Conservation (phyloP, 2,329 filamentous ascomycete species). For the Phaeosphaeria sp. region DNA sequence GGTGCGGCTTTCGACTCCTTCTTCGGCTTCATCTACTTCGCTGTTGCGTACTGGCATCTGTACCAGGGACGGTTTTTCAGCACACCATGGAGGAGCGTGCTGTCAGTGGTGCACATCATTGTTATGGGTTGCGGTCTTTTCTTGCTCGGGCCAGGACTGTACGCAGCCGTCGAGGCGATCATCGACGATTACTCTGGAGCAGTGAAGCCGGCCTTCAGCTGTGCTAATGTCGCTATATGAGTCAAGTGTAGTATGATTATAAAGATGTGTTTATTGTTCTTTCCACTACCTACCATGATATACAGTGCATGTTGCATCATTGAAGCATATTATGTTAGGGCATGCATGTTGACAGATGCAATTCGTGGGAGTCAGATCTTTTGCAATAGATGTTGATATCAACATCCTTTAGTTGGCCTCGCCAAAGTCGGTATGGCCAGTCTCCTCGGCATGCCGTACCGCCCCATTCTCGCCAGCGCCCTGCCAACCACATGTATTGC, state of each 20-base stretch:
- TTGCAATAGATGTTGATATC: not conserved
- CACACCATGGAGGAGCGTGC: conserved; percentile 44
- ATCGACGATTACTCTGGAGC: conserved; percentile 57
- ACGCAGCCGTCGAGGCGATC: conserved; percentile 61
- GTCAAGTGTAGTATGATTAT: not conserved
- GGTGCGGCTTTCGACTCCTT: conserved; percentile 87
- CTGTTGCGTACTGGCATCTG: conserved; percentile 79
- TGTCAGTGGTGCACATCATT: conserved; percentile 56
- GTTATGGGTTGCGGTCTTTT: conserved; percentile 57
- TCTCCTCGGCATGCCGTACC: conserved; percentile 66
- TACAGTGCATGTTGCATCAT: not conserved
- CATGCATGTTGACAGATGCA: not conserved
- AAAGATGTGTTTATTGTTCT: not conserved
- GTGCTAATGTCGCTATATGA: conserved; percentile 58
- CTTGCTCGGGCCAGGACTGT: conserved; percentile 59
- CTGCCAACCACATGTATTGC: conserved; percentile 74
- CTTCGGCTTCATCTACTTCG: conserved; percentile 95
- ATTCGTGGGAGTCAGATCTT: not conserved
- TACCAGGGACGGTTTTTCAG: conserved; percentile 65
- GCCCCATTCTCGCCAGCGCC: conserved; percentile 72
- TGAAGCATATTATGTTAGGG: not conserved
- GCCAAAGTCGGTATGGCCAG: conserved; percentile 53
- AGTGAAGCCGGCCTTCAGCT: conserved; percentile 58
- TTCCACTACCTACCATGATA: not conserved
- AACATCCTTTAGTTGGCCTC: conserved; percentile 30